Evolutionary conservation across 331 rosid genomes (phyloP), one percentile per base, ranked within the genome.

Genomic region (Malus hybrid): DNA sequence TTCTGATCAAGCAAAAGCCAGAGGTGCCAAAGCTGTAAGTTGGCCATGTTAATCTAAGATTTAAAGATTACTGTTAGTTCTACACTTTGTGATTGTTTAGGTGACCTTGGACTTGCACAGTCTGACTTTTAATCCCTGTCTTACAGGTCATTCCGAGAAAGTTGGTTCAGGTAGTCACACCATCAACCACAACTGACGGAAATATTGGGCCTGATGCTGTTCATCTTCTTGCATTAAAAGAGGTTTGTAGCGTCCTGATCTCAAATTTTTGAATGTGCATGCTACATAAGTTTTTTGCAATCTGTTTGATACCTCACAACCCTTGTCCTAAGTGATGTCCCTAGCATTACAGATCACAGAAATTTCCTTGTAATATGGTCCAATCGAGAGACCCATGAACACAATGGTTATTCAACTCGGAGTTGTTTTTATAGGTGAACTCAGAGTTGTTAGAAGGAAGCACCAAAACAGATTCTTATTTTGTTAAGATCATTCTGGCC

Each of bases 11-110:
- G 88, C 84, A 77, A 94, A 89, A 80, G 86, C 97, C 76, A 90
- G 93, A 78, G 97, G 97, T 50, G 68, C 88, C 78, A 88, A 85
- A 59, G 87, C 99, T 80, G 99, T 94, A 85, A 87, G 99, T 86
- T 80, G 75, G 60, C 66, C 29, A 32, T 80, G 75, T 73, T 70
- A 56, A 27, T 71, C 69, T 65, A 16, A 65, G 44, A 33, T 70
- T 56, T 2, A 59, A 36, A n/a, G 15, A 16, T 69, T 69, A 15
- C 29, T 20, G 6, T 68, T n/a, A 33, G 42, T 55, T 65, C 60
- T 36, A 2, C 55, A 7, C 22, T 19, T 19, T 67, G 27, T 66
- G 42, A 10, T 50, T 71, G 33, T 15, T 63, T 31, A 59, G 48
- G 19, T 54, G 44, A 63, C 22, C 70, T 64, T n/a, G 34, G 4